These are phyloP conservation scores for Diaporthe longicolla DNA, from an alignment of 2,329 filamentous ascomycete genomes.

Conservation along the genomic window DNA sequence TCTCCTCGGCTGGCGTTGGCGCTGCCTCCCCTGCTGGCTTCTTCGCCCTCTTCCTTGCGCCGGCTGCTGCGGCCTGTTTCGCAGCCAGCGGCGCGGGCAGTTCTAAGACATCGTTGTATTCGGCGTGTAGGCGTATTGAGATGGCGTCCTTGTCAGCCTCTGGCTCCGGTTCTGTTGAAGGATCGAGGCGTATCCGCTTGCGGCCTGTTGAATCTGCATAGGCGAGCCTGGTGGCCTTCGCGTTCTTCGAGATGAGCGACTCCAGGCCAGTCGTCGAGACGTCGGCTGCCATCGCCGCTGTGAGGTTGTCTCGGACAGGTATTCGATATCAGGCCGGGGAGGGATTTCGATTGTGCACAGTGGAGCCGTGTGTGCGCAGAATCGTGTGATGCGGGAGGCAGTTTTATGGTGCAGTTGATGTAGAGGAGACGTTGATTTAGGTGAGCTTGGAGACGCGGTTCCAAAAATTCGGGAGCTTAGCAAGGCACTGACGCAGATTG, in stretches of 20 bases:
- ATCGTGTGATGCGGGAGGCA: not conserved
- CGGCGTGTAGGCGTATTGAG: conserved; percentile 73
- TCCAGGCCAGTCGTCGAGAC: conserved; percentile 52
- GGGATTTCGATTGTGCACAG: not conserved
- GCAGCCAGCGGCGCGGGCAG: conserved; percentile 84
- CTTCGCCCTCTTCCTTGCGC: conserved; percentile 73
- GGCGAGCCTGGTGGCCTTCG: conserved; percentile 56
- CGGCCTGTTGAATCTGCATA: conserved; percentile 52
- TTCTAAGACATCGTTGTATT: conserved; percentile 84
- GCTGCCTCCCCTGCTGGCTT: conserved; percentile 57
- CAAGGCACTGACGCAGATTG: not conserved
- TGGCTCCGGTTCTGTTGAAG: conserved; percentile 57
- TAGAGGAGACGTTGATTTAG: not conserved
- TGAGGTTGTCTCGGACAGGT: conserved; percentile 29
- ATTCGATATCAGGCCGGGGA: not conserved
- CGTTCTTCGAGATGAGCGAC: conserved; percentile 57
- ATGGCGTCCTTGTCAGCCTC: conserved; percentile 60
- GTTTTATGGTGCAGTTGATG: not conserved
- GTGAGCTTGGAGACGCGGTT: conserved; percentile 9
- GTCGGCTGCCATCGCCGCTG: conserved; percentile 49
- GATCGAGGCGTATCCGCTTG: conserved; percentile 54
- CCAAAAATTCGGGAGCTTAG: conserved; percentile 24
- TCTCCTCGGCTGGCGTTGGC: conserved; percentile 54
- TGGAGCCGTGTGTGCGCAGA: not conserved
- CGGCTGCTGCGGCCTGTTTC: conserved; percentile 78